Percentiles rank a stretch among this genome's conserved stretches.
Evolutionary conservation across 495 filamentous ascomycete species (phyloP).

Genomic region (Baudoinia panamericana): DNA sequence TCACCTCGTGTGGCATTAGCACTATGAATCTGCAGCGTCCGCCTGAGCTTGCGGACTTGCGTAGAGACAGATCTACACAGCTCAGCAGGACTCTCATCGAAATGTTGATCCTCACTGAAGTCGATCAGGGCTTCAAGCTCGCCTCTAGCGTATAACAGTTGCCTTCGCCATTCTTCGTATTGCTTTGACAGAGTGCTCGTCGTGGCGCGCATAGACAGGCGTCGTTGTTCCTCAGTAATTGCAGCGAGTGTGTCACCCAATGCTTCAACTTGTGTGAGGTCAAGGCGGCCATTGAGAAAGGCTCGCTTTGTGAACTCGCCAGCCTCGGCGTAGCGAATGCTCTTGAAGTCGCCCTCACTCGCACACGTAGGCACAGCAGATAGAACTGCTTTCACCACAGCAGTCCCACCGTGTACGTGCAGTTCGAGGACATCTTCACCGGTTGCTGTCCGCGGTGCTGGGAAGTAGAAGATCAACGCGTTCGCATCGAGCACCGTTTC

Average conservation of each 20-base stretch:
- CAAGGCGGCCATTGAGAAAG: conserved; percentile 74
- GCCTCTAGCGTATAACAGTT: conserved; percentile 67
- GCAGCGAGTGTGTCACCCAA: conserved; percentile 74
- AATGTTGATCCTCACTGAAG: conserved; percentile 94
- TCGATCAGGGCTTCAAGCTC: conserved; percentile 94
- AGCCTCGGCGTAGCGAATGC: conserved; percentile 82
- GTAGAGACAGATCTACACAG: conserved; percentile 53
- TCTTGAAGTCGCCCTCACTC: conserved; percentile 1
- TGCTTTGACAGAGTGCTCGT: conserved; percentile 47
- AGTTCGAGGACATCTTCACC: conserved; percentile 88
- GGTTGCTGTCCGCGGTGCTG: conserved; percentile 68
- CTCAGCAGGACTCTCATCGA: conserved; percentile 70
- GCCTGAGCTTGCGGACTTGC: conserved; percentile 46
- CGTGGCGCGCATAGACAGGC: conserved; percentile 66
- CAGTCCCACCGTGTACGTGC: conserved; percentile 85
- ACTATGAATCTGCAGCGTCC: conserved; percentile 52
- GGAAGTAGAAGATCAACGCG: conserved; percentile 80
- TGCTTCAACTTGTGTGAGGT: conserved; percentile 88
- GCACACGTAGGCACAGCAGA: conserved; percentile 46
- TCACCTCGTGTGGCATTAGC: conserved; percentile 71
- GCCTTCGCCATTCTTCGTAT: conserved; percentile 74
- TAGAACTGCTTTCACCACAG: conserved; percentile 75
- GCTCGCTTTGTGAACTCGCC: conserved; percentile 92
- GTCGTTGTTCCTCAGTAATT: conserved; percentile 86
- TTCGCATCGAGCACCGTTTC: conserved; percentile 58